Conservation (phyloP, 495 filamentous ascomycete genomes). For the Lophiotrema nucula region DNA sequence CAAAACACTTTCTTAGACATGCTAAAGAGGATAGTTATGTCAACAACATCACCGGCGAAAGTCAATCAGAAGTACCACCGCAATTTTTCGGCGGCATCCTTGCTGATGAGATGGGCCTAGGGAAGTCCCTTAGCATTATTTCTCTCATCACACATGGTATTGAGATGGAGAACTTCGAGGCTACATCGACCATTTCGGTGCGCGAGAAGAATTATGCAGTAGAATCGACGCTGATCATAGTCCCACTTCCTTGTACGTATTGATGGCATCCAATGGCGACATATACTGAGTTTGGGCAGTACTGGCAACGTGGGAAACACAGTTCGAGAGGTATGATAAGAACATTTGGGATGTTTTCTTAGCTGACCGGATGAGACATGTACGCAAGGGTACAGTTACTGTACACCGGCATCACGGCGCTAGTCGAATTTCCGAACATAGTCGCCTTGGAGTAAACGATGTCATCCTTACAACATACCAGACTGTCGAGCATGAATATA, state of each 20-base stretch:
- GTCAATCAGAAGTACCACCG: slow-evolving; percentile 5
- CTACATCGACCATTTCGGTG: not conserved
- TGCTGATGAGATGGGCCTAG: slow-evolving; percentile 93
- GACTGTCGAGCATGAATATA: slow-evolving; percentile 9
- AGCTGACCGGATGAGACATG: too few relatives aligned
- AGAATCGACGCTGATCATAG: slow-evolving; percentile 12
- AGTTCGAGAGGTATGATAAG: too few relatives aligned
- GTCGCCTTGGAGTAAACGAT: not conserved
- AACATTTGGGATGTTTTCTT: too few relatives aligned
- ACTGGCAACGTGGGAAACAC: too few relatives aligned
- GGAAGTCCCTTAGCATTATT: slow-evolving; percentile 87
- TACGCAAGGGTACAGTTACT: not conserved
- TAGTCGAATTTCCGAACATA: not conserved
- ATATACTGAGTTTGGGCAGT: too few relatives aligned
- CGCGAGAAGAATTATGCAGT: too few relatives aligned
- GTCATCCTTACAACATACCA: slow-evolving; percentile 21
- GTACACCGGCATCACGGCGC: not conserved
- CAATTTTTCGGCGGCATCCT: slow-evolving; percentile 66
- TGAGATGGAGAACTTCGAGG: not conserved
- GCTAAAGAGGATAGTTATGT: slow-evolving; percentile 13
- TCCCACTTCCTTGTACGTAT: slow-evolving; percentile 22
- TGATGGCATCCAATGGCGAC: too few relatives aligned
- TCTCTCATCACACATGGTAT: slow-evolving; percentile 55
- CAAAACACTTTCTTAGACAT: not conserved
- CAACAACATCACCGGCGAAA: slow-evolving; percentile 12